Evolutionary conservation across 2,329 filamentous ascomycete species (phyloP), one percentile per base, ranked within the genome.

Genomic region (Cladophialophora yegresii): DNA sequence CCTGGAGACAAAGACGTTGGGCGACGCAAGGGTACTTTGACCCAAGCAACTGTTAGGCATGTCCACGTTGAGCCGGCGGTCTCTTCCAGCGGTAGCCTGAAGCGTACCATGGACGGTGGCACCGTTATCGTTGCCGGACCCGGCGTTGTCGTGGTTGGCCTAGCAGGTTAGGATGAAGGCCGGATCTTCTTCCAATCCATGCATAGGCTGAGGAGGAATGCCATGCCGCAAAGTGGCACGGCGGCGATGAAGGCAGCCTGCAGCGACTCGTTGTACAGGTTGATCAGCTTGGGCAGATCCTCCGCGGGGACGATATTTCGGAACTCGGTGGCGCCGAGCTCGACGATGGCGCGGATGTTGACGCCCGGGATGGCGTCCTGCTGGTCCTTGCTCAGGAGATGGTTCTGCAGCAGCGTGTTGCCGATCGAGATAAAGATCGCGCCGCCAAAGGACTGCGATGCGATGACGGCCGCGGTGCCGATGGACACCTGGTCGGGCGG

Each of bases 381-480:
- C n/a, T 56, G 43, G 36, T 61, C 58, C 9, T 36, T 55, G 47
- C 54, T 59, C 2, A 69, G 28, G 13, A 71, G 62, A 28, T 62
- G 53, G 43, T 66, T 67, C 50, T 66, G 63, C 28, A 73, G 63
- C 33, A 73, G 47, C 10, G 62, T 68, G 51, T 72, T 68, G 43
- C 66, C 68, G 13, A 71, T 64, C 23, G 67, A 62, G 20, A 72
- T 64, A 40, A 70, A 72, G 51, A 73, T 62, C 9, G 71, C 68
- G 26, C 69, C 70, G 22, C 70, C 70, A 1, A 72, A 47, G 13
- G 55, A 62, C 45, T 72, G 70, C 45, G 54, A 56, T 20, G 62
- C 65, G 4, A 71, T 55, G 12, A 73, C 62, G 5, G 67, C 58
- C 13, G 70, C 61, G 8, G 68, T 69, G 26, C 65, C 70, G 30